phyloP scores from a whole-genome alignment of 140 eudicot species.

The Bidens hawaiensis region DNA sequence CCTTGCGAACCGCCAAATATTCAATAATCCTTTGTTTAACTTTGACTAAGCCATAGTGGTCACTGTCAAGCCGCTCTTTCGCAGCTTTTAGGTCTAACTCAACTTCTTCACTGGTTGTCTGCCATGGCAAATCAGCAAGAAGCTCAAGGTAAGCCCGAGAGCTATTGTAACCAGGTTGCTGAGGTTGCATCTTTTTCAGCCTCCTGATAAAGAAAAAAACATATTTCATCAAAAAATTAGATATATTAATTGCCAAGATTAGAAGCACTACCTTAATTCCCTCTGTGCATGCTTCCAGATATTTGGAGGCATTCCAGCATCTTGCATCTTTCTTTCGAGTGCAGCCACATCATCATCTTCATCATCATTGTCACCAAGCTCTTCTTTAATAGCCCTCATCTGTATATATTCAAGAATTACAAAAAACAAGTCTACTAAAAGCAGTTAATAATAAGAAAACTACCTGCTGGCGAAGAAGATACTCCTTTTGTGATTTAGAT shows the following conservation, averaged over 20 bases:
- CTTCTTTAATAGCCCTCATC: constrained; percentile 99
- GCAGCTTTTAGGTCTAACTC: constrained; percentile 92
- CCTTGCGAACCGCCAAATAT: constrained; percentile 98
- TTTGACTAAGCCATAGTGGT: constrained; percentile 90
- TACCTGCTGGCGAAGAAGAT: constrained; percentile 95
- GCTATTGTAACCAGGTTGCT: constrained; percentile 96
- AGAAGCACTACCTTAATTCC: constrained; percentile 56
- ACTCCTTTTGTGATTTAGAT: constrained; percentile 95
- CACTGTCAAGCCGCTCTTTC: constrained; percentile 85
- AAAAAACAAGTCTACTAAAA: not conserved
- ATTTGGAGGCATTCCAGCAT: constrained; percentile 88
- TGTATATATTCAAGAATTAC: constrained; percentile 22
- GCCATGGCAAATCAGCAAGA: constrained; percentile 99
- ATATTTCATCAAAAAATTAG: no score
- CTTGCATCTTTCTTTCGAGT: constrained; percentile 98
- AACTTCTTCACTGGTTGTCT: constrained; percentile 76
- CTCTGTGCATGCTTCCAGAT: constrained; percentile 99
- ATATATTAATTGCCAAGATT: no score
- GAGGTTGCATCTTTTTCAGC: constrained; percentile 98
- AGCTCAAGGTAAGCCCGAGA: constrained; percentile 93
- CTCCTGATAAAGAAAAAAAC: constrained; percentile 56
- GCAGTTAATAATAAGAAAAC: constrained; percentile 14
- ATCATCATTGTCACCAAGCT: constrained; percentile 98
- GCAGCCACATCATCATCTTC: constrained; percentile 97
- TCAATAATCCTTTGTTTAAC: constrained; percentile 97